Evolutionary conservation across 2,329 filamentous ascomycete genomes (phyloP).

Genomic region (Exophiala calicioides): DNA sequence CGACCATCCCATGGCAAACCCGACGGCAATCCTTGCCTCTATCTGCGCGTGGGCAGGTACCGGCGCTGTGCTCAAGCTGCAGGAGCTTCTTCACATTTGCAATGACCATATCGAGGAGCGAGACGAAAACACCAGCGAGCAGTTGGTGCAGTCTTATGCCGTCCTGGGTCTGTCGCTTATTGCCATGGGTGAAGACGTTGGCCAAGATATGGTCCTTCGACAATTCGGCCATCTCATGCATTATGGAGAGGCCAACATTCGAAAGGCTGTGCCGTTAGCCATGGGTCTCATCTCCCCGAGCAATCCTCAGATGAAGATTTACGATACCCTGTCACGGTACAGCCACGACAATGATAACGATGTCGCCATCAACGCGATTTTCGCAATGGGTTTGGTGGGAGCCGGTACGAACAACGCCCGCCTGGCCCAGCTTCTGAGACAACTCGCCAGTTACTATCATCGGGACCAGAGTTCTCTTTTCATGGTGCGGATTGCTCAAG

Average conservation of each 20-base stretch:
- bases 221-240: constrained; percentile 99
- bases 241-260: constrained; percentile 96
- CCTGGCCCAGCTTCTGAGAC: constrained; percentile 87
- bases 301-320: constrained; percentile 99
- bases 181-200: constrained; percentile 96
- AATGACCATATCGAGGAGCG: constrained; percentile 95
- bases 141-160: constrained; percentile 92
- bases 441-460: constrained; percentile 97
- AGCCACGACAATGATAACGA: constrained; percentile 98
- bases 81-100: constrained; percentile 95
- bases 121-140: constrained; percentile 92
- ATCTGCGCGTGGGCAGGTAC: constrained; percentile 98
- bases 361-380: constrained; percentile 97
- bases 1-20: constrained; percentile 93
- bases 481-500: constrained; percentile 98
- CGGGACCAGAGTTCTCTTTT: constrained; percentile 93
- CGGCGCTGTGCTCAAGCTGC: constrained; percentile 93
- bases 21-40: constrained; percentile 90
- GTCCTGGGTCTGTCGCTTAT: constrained; percentile 92
- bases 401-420: constrained; percentile 98
- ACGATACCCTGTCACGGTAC: constrained; percentile 96
- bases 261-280: constrained; percentile 90
- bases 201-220: constrained; percentile 96
- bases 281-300: constrained; percentile 96
- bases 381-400: constrained; percentile 95